phyloP scores from a whole-genome alignment of 805 yeast genomes.

The Sugiyamaella valdiviana region DNA sequence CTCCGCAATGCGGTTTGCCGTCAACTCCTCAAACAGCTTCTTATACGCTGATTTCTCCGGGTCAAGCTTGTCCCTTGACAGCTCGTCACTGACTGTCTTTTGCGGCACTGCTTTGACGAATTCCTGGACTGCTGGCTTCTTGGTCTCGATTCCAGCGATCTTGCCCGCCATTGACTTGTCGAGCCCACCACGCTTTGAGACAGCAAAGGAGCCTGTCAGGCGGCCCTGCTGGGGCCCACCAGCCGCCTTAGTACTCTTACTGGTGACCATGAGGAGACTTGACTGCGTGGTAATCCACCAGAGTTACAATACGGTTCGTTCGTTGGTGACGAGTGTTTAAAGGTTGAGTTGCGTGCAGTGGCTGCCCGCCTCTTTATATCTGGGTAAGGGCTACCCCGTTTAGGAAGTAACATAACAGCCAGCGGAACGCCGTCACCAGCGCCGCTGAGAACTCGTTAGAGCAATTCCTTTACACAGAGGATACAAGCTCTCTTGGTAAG shows the following conservation, averaged over 20 bases:
- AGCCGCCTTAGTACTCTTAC: not conserved
- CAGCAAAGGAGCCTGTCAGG: slow-evolving; percentile 11
- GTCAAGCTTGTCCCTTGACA: slow-evolving; percentile 1
- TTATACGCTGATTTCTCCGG: slow-evolving; percentile 2
- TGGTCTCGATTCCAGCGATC: not conserved
- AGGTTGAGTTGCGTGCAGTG: too few species aligned
- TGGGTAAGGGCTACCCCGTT: too few species aligned
- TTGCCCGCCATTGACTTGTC: slow-evolving; percentile 1
- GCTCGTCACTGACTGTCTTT: not conserved
- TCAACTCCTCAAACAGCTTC: slow-evolving; percentile 1
- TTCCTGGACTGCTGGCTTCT: slow-evolving; percentile 2
- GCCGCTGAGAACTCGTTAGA: too few species aligned
- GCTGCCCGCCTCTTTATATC: too few species aligned
- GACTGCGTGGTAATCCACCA: not conserved
- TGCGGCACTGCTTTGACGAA: not conserved
- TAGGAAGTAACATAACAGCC: too few species aligned
- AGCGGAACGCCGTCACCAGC: too few species aligned
- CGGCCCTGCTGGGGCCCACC: slow-evolving; percentile 8
- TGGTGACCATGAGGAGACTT: not conserved
- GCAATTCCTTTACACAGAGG: too few species aligned
- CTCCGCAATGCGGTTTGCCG: slow-evolving; percentile 5
- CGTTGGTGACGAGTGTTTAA: too few species aligned
- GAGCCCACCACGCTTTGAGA: slow-evolving; percentile 7
- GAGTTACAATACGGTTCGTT: too few species aligned
- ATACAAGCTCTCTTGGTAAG: too few species aligned